A percentile compares a stretch with the other conserved stretches of the same genome.
Evolutionary conservation across 352 stramenopile species (phyloP).

Genomic region (Phytophthora uliginosa): DNA sequence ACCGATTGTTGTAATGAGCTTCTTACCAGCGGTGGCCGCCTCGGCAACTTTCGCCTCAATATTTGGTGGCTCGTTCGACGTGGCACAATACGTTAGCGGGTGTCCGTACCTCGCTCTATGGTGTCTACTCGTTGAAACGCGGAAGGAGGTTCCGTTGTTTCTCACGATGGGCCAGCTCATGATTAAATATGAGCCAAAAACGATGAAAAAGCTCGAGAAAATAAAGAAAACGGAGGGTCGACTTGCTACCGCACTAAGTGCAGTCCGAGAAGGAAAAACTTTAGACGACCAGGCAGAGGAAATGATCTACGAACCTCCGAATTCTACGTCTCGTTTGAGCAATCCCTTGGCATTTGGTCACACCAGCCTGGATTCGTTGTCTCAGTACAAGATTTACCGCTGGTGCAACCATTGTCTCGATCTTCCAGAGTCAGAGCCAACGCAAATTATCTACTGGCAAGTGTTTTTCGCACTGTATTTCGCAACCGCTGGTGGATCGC

Average conservation of each 20-base stretch:
- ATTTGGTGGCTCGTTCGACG: constrained; percentile 70
- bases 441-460: constrained; percentile 78
- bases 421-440: constrained; percentile 57
- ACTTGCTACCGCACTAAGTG: constrained; percentile 52
- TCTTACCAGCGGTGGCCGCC: constrained; percentile 56
- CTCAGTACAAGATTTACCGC: constrained; percentile 75
- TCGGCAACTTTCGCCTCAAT: constrained; percentile 69
- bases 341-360: constrained; percentile 50
- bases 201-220: constrained; percentile 86
- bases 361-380: constrained; percentile 66
- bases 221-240: constrained; percentile 75
- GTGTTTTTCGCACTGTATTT: constrained; percentile 82
- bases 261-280: constrained; percentile 30
- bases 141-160: constrained; percentile 80
- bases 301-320: constrained; percentile 20
- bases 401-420: constrained; percentile 77
- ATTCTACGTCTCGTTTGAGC: constrained; percentile 7
- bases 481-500: constrained; percentile 52
- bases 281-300: constrained; percentile 34
- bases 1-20: constrained; percentile 61
- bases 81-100: constrained; percentile 70
- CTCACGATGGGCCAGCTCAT: constrained; percentile 71
- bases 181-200: constrained; percentile 80
- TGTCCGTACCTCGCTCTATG: constrained; percentile 78
- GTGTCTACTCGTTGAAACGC: constrained; percentile 78